phyloP scores from a whole-genome alignment of 257 asterid genomes.

The Salvia hispanica region DNA sequence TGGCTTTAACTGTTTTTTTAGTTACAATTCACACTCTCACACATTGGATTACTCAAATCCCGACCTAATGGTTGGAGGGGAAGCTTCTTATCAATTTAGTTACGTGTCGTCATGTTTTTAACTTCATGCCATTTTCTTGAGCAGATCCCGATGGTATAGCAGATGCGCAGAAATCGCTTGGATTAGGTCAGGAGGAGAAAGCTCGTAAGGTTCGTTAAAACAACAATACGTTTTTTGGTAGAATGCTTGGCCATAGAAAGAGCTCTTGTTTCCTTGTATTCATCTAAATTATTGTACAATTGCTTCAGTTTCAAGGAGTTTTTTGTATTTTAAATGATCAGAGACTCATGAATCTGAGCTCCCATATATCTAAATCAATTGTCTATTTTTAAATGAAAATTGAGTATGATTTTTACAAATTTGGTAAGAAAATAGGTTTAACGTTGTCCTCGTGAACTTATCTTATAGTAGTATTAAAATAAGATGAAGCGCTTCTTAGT shows the following conservation, averaged over 20 bases:
- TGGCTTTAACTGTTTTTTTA: conserved; percentile 3
- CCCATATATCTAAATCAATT: too few species aligned
- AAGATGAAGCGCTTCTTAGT: too few species aligned
- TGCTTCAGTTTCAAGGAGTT: not conserved
- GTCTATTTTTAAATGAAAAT: too few species aligned
- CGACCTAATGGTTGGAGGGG: too few species aligned
- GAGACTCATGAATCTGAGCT: too few species aligned
- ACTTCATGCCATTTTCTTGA: conserved; percentile 14
- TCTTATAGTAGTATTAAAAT: too few species aligned
- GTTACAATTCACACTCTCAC: too few species aligned
- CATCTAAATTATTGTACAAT: not conserved
- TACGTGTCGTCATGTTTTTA: not conserved
- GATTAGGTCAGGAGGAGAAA: conserved; percentile 86
- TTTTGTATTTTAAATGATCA: not conserved
- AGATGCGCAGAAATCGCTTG: conserved; percentile 89
- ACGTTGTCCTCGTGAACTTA: too few species aligned
- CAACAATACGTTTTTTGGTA: not conserved
- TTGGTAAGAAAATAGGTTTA: too few species aligned
- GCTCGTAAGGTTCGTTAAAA: conserved; percentile 68
- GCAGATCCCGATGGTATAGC: conserved; percentile 95
- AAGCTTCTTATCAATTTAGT: too few species aligned
- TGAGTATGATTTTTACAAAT: too few species aligned
- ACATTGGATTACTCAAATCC: too few species aligned
- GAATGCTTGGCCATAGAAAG: not conserved
- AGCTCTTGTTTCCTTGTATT: not conserved